Evolutionary conservation across 805 yeast genomes (phyloP).

Genomic region (Naumovozyma castellii): DNA sequence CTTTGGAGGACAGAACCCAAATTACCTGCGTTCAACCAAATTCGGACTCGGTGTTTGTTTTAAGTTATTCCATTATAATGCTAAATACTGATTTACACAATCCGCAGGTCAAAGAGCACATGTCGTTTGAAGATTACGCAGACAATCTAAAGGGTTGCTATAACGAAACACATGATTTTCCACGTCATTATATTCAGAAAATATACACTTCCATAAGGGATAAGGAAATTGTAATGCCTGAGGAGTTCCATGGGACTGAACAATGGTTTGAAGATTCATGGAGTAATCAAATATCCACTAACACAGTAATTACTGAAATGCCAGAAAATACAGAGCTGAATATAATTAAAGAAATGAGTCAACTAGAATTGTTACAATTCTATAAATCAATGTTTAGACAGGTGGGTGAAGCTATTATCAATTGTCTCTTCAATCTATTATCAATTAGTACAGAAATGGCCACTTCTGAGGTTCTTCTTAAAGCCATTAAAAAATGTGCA

Average conservation of each 20-base stretch:
- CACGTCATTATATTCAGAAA: slow-evolving; percentile 70
- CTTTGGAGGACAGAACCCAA: slow-evolving; percentile 16
- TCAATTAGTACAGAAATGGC: slow-evolving; percentile 86
- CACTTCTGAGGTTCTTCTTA: slow-evolving; percentile 73
- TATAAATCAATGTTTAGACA: slow-evolving; percentile 64
- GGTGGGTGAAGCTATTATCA: slow-evolving; percentile 54
- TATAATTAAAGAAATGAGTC: slow-evolving; percentile 12
- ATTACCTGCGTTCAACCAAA: slow-evolving; percentile 42
- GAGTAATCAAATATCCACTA: slow-evolving; percentile 49
- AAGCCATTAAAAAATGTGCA: slow-evolving; percentile 80
- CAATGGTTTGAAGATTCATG: slow-evolving; percentile 86
- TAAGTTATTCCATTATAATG: slow-evolving; percentile 85
- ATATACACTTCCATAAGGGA: slow-evolving; percentile 71
- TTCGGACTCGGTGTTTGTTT: slow-evolving; percentile 74
- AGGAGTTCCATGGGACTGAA: slow-evolving; percentile 85
- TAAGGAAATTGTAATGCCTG: slow-evolving; percentile 91
- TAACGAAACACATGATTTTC: slow-evolving; percentile 57
- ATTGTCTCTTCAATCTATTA: slow-evolving; percentile 68
- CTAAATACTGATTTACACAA: slow-evolving; percentile 86
- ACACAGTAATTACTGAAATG: slow-evolving; percentile 21
- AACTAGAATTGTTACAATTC: slow-evolving; percentile 39
- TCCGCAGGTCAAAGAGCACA: slow-evolving; percentile 81
- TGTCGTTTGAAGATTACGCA: slow-evolving; percentile 78
- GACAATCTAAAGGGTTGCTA: slow-evolving; percentile 71
- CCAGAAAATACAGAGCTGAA: slow-evolving; percentile 10